Conservation (phyloP, 805 yeast genomes). For the Pichia kluyveri region DNA sequence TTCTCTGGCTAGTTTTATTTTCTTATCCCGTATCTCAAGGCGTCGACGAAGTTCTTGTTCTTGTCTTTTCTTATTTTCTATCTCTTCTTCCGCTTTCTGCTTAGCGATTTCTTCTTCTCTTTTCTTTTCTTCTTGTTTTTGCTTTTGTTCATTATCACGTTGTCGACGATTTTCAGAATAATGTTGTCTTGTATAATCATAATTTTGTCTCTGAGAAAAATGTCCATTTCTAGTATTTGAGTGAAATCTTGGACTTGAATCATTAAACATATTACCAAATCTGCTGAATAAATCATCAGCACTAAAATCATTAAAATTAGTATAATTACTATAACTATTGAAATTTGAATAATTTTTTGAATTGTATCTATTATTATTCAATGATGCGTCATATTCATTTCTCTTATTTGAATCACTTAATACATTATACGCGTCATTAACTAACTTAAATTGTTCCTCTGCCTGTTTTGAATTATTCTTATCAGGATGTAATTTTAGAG, state of each 20-base stretch:
- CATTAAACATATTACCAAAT: not conserved
- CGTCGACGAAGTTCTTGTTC: slow-evolving; percentile 2
- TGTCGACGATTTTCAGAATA: no score
- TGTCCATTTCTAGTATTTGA: not conserved
- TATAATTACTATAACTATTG: not conserved
- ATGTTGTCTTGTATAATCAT: no score
- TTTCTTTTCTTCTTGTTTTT: not conserved
- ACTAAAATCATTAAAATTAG: not conserved
- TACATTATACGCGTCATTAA: slow-evolving; percentile 83
- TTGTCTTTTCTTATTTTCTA: slow-evolving; percentile 1
- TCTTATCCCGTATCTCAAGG: not conserved
- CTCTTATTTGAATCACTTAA: slow-evolving; percentile 56
- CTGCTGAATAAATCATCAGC: not conserved
- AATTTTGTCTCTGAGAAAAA: not conserved
- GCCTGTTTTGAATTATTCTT: slow-evolving; percentile 56
- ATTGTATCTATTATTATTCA: not conserved
- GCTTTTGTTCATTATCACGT: not conserved
- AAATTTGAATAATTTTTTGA: no score
- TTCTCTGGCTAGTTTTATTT: not conserved
- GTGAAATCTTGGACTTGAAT: not conserved
- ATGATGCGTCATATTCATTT: slow-evolving; percentile 38
- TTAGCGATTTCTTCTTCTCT: not conserved
- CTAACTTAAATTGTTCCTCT: slow-evolving; percentile 77
- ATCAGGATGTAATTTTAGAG: slow-evolving; percentile 72
- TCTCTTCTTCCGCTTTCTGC: not conserved